Percentiles rank a stretch among this genome's conserved stretches.
Conservation (phyloP, 371 early-diverging fungal species). For the Saksenaea vasiformis region DNA sequence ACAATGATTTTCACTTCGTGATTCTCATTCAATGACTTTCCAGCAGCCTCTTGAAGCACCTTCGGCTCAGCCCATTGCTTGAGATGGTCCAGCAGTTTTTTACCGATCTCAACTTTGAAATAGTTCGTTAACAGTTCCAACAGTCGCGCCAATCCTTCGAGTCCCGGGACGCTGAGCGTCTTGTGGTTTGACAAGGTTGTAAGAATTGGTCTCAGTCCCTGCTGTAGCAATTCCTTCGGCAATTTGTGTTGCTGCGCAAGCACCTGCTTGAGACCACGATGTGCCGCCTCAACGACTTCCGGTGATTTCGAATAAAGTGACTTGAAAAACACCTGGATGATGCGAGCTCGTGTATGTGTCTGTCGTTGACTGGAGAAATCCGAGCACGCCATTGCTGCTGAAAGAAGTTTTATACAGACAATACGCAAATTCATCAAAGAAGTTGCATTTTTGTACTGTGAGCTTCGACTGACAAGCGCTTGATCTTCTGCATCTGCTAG, state of each 20-base stretch:
- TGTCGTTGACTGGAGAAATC: slow-evolving; percentile 80
- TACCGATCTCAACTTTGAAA: slow-evolving; percentile 98
- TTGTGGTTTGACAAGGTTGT: slow-evolving; percentile 94
- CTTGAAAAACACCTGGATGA: slow-evolving; percentile 97
- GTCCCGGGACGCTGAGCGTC: slow-evolving; percentile 85
- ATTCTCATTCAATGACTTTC: slow-evolving; percentile 81
- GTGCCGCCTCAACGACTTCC: slow-evolving; percentile 95
- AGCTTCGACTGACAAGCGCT: slow-evolving; percentile 82
- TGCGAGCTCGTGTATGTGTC: slow-evolving; percentile 79
- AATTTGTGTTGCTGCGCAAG: slow-evolving; percentile 85
- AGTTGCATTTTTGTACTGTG: slow-evolving; percentile 81
- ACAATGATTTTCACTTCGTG: slow-evolving; percentile 93
- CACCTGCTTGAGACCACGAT: slow-evolving; percentile 91
- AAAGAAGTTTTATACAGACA: slow-evolving; percentile 93
- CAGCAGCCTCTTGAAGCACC: slow-evolving; percentile 79
- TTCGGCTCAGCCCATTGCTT: slow-evolving; percentile 90
- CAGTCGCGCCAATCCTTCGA: slow-evolving; percentile 93
- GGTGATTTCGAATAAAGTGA: slow-evolving; percentile 89
- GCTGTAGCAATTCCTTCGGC: slow-evolving; percentile 96
- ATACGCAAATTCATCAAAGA: slow-evolving; percentile 87
- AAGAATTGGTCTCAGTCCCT: slow-evolving; percentile 93
- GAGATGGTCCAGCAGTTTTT: slow-evolving; percentile 95
- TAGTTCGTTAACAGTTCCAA: slow-evolving; percentile 93
- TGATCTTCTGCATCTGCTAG: slow-evolving; percentile 98
- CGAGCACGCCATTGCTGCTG: slow-evolving; percentile 88